Evolutionary conservation across 1,284 basidiomycete species (phyloP).

Genomic region (Ganoderma boninense): DNA sequence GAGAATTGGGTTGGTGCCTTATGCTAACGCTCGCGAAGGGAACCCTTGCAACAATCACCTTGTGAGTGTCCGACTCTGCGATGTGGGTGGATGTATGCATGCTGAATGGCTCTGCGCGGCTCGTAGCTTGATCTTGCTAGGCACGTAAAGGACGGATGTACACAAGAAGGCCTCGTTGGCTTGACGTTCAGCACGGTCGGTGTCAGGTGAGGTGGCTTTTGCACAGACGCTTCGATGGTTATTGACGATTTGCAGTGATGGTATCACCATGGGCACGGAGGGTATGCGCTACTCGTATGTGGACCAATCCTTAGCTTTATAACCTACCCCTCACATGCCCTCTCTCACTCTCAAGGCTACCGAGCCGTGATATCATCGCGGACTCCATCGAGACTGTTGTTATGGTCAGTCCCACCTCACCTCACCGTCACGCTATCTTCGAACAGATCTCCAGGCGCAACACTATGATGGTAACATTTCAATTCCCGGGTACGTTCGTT

Average conservation of each 20-base stretch:
- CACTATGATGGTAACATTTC: constrained; percentile 90
- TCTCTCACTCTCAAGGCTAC: constrained; percentile 75
- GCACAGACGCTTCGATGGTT: not conserved
- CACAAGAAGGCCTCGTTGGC: constrained; percentile 78
- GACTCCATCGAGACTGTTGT: constrained; percentile 87
- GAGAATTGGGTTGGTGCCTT: not conserved
- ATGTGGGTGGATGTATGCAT: not conserved
- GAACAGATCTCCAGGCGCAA: constrained; percentile 63
- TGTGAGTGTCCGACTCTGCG: constrained; percentile 47
- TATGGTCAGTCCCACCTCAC: not conserved
- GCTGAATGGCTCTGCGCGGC: not conserved
- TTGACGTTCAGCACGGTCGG: constrained; percentile 85
- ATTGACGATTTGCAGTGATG: constrained; percentile 58
- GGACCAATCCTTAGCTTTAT: constrained; percentile 5
- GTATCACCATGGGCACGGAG: constrained; percentile 86
- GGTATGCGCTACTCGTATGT: constrained; percentile 87
- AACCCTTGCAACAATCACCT: constrained; percentile 87
- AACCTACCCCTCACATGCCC: not conserved
- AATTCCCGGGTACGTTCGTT: constrained; percentile 61
- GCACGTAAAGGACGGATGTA: constrained; percentile 80
- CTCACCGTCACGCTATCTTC: constrained; percentile 5
- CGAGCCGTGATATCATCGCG: constrained; percentile 90
- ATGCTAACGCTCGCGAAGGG: constrained; percentile 48
- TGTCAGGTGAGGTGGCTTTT: constrained; percentile 60
- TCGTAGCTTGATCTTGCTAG: constrained; percentile 78